Percentiles rank a stretch among this genome's conserved stretches.
phyloP scores from a whole-genome alignment of 805 yeast genomes.

The Pichia pseudocactophila region DNA sequence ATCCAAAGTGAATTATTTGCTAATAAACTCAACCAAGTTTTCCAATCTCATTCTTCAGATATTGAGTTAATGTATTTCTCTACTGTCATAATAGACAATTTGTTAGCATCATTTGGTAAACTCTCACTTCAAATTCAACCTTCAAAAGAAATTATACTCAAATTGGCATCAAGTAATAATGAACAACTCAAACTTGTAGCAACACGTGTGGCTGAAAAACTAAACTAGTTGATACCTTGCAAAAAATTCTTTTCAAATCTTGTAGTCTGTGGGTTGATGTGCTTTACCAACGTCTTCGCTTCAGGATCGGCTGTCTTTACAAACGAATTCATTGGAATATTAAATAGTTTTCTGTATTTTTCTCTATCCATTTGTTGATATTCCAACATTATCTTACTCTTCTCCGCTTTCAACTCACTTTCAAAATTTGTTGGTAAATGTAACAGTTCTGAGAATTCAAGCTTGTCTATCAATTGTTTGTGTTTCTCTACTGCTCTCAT shows the following conservation, averaged over 20 bases:
- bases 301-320: slow-evolving; percentile 15
- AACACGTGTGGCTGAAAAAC: not conserved
- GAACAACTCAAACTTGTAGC: slow-evolving; percentile 2
- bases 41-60: slow-evolving; percentile 13
- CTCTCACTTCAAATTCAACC: too few species aligned
- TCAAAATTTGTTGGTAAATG: slow-evolving; percentile 13
- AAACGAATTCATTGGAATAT: slow-evolving; percentile 14
- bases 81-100: not conserved
- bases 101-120: not conserved
- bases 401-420: slow-evolving; percentile 10
- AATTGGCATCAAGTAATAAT: not conserved
- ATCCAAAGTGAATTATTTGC: slow-evolving; percentile 16
- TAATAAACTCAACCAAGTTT: slow-evolving; percentile 10
- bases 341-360: slow-evolving; percentile 11
- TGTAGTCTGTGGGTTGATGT: slow-evolving; percentile 24
- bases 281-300: slow-evolving; percentile 11
- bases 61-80: slow-evolving; percentile 13
- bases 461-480: slow-evolving; percentile 9
- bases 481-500: slow-evolving; percentile 16
- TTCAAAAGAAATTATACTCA: slow-evolving; percentile 1
- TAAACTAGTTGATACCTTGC: not conserved
- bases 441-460: slow-evolving; percentile 8
- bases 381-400: not conserved
- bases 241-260: slow-evolving; percentile 14
- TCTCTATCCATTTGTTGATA: slow-evolving; percentile 4